Evolutionary conservation across 331 rosid genomes (phyloP), one percentile per base, ranked within the genome.

Genomic region (Phaseolus coccineus): DNA sequence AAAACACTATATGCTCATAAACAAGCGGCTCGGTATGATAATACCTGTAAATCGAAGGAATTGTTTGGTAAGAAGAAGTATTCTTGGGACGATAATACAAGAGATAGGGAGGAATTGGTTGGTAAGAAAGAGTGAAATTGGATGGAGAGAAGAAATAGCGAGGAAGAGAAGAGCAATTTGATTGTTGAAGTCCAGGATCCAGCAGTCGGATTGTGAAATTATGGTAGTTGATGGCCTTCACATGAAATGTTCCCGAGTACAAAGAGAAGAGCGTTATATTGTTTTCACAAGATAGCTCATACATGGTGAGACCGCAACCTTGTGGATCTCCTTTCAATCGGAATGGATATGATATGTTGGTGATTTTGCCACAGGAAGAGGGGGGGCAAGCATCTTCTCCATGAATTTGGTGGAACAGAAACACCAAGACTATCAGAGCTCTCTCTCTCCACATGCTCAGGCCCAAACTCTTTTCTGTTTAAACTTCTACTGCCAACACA

Each of bases 221-320:
- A 2, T 50, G 9, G 86, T 87, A 87, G 47, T 81, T 64, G 80
- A 87, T 87, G 3, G 30, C 64, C 27, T 48, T 25, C 0, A 87
- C 87, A 0, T 71, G 5, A 65, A 51, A 84, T n/a, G 53, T 55
- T 35, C 30, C 19, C 1, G n/a, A 19, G 50, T 11, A 15, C 25
- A 87, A 22, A 30, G 0, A 40, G 0, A 84, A 24, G 4, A 58
- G 4, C 0, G 84, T 50, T 0, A 50, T 53, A 37, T 75, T 67
- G 8, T 52, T 78, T 51, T 66, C 51, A 11, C 86, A 87, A 37
- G 42, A 59, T 35, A 87, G 50, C 11, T 56, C 81, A 47, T 69
- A 74, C 2, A 8, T 19, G 22, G 22, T 19, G 22, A 19, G 5
- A 1, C 90, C 85, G 25, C 86, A 50, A 0, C 7, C 2, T 15